phyloP scores from a whole-genome alignment of 495 filamentous ascomycete species.

The Podospora fimiseda region DNA sequence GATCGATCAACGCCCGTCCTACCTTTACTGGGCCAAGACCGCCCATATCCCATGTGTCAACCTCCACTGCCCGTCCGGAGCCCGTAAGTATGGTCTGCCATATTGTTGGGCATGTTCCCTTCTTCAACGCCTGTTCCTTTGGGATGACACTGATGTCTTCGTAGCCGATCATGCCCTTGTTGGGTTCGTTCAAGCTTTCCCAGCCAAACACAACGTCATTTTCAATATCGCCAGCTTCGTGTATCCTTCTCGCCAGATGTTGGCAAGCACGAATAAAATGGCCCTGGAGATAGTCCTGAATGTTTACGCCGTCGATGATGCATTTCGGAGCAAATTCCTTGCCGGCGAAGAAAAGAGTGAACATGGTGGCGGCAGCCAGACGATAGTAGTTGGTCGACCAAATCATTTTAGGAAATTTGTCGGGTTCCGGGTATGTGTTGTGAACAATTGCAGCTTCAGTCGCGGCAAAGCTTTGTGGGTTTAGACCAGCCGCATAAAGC shows the following conservation, averaged over 20 bases:
- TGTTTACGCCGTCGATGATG: constrained; percentile 89
- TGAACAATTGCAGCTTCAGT: constrained; percentile 94
- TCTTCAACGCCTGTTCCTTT: constrained; percentile 80
- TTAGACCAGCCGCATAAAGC: constrained; percentile 83
- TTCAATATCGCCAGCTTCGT: constrained; percentile 85
- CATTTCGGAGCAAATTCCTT: constrained; percentile 91
- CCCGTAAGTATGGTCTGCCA: constrained; percentile 92
- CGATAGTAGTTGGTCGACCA: constrained; percentile 97
- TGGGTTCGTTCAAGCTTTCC: constrained; percentile 94
- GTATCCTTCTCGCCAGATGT: constrained; percentile 75
- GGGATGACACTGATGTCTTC: constrained; percentile 79
- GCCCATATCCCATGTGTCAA: constrained; percentile 89
- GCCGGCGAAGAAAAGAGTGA: constrained; percentile 92
- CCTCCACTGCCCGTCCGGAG: constrained; percentile 81
- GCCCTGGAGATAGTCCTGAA: constrained; percentile 89
- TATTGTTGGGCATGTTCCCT: constrained; percentile 88
- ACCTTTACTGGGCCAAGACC: constrained; percentile 86
- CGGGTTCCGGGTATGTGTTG: constrained; percentile 84
- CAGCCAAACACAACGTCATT: constrained; percentile 87
- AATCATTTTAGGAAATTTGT: constrained; percentile 93
- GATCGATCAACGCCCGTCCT: constrained; percentile 76
- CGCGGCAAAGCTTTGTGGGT: constrained; percentile 73
- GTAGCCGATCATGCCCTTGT: constrained; percentile 80
- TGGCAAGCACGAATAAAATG: constrained; percentile 76
- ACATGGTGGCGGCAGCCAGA: constrained; percentile 81